A percentile compares a stretch with the other conserved stretches of the same genome.
Evolutionary conservation across 768 basidiomycete genomes (phyloP).

Genomic region (Butyriboletus loyo): DNA sequence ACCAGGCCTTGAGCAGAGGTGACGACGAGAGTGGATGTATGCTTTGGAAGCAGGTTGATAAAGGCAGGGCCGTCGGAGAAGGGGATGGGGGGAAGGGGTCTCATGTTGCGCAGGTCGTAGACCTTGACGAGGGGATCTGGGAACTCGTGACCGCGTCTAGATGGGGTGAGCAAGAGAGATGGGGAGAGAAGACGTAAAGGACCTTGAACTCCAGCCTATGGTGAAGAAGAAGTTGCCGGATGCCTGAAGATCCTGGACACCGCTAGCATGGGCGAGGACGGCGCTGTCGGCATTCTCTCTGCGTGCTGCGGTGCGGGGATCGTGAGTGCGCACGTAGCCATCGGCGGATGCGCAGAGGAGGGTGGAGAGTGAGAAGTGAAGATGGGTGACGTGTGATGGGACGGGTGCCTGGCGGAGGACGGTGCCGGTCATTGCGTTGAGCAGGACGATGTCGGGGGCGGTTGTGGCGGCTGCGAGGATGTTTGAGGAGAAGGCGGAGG

Average conservation of each 20-base stretch:
- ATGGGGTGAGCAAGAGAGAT: constrained; percentile 8
- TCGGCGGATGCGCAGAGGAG: constrained; percentile 70
- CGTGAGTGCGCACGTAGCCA: constrained; percentile 69
- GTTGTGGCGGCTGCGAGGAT: constrained; percentile 58
- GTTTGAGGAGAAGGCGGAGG: constrained; percentile 49
- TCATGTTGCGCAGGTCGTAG: constrained; percentile 83
- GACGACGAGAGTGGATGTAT: constrained; percentile 69
- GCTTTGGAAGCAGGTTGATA: constrained; percentile 74
- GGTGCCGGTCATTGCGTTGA: constrained; percentile 73
- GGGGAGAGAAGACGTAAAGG: neutral
- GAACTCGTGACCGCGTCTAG: constrained; percentile 81
- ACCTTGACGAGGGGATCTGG: constrained; percentile 93
- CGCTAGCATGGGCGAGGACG: constrained; percentile 77
- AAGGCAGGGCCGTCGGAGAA: constrained; percentile 88
- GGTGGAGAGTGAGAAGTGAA: constrained; percentile 61
- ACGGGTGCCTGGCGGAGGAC: constrained; percentile 54
- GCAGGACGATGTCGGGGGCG: constrained; percentile 58
- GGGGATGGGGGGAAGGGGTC: constrained; percentile 77
- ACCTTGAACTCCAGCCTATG: constrained; percentile 88
- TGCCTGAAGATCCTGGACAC: constrained; percentile 77
- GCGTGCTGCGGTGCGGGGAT: constrained; percentile 58
- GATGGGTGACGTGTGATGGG: constrained; percentile 59
- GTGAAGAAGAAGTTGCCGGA: constrained; percentile 81
- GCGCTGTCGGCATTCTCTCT: constrained; percentile 49
- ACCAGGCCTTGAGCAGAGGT: constrained; percentile 81